phyloP scores from a whole-genome alignment of 2,329 filamentous ascomycete genomes.

The Xylaria polymorpha region DNA sequence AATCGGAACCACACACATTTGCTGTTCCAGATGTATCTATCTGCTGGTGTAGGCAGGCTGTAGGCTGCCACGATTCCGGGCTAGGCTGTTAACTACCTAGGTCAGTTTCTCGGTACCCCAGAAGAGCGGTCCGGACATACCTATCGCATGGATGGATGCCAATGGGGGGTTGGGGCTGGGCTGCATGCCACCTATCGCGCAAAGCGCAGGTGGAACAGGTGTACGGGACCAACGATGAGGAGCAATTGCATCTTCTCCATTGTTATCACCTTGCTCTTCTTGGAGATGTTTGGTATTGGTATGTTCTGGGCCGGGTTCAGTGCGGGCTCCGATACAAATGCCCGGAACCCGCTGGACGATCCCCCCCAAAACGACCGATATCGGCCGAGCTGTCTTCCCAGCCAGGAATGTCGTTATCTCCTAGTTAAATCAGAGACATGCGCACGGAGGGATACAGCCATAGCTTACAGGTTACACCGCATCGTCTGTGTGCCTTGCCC shows the following conservation, averaged over 20 bases:
- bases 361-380: constrained; percentile 21
- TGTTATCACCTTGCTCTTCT: not conserved
- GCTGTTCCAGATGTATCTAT: not conserved
- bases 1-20: constrained; percentile 26
- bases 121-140: constrained; percentile 1
- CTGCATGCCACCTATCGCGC: not conserved
- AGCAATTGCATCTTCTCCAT: not conserved
- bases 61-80: not conserved
- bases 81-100: constrained; percentile 2
- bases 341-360: not conserved
- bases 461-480: constrained; percentile 18
- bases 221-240: not conserved
- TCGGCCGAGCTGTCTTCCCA: constrained; percentile 20
- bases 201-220: not conserved
- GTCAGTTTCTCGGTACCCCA: constrained; percentile 18
- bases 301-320: not conserved
- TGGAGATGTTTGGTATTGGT: not conserved
- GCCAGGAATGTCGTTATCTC: constrained; percentile 25
- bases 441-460: not conserved
- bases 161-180: not conserved
- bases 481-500: not conserved
- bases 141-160: not conserved
- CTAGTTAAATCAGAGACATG: not conserved
- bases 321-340: not conserved
- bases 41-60: not conserved